Evolutionary conservation across 192 early-diverging fungal genomes (phyloP).

Genomic region (Coemansia sp.): DNA sequence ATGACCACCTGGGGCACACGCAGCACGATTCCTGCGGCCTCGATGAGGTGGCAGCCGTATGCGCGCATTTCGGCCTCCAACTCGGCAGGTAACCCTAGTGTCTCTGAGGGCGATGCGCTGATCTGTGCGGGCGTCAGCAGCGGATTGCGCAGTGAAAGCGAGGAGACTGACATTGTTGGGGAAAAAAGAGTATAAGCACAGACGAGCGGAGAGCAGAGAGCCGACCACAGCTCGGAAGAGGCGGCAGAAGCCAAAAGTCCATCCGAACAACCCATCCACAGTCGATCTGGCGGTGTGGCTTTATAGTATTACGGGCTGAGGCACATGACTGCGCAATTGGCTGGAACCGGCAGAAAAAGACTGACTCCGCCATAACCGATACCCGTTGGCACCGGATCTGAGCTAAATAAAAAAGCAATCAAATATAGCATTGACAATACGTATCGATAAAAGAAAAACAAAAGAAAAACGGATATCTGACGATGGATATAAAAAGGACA

Average conservation of each 20-base stretch:
- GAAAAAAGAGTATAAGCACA: neutral
- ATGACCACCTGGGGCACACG: conserved; percentile 87
- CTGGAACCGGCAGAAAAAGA: too few relatives aligned
- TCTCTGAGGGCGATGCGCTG: conserved; percentile 62
- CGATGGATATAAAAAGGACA: neutral
- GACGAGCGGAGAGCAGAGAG: too few relatives aligned
- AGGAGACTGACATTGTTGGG: conserved; percentile 30
- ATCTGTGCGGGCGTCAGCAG: conserved; percentile 74
- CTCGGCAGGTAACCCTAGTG: conserved; percentile 60
- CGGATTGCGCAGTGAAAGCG: conserved; percentile 76
- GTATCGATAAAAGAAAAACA: neutral
- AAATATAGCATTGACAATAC: too few relatives aligned
- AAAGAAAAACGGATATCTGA: neutral
- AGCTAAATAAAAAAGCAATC: too few relatives aligned
- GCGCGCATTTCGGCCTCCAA: conserved; percentile 74
- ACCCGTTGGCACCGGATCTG: too few relatives aligned
- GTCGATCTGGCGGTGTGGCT: too few relatives aligned
- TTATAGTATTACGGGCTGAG: too few relatives aligned
- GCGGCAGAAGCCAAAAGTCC: too few relatives aligned
- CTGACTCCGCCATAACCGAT: too few relatives aligned
- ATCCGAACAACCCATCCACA: too few relatives aligned
- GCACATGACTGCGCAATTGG: too few relatives aligned
- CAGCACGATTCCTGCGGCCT: conserved; percentile 75
- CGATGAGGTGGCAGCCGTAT: conserved; percentile 80
- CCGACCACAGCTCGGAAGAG: too few relatives aligned